phyloP scores from a whole-genome alignment of 2,329 filamentous ascomycete species.

The Penicillium sp. region DNA sequence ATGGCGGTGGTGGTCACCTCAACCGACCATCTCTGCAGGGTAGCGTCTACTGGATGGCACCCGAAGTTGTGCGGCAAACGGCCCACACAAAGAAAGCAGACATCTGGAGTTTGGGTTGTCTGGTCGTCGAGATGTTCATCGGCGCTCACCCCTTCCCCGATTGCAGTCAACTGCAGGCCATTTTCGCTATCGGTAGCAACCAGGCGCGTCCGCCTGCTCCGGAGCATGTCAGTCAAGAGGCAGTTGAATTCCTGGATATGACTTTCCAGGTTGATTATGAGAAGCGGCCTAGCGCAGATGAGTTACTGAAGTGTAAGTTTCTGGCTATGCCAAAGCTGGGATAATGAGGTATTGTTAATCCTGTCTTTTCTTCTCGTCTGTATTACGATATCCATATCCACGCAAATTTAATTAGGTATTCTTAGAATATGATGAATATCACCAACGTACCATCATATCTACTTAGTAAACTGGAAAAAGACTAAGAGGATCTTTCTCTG shows the following conservation, averaged over 20 bases:
- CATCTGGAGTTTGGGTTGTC: conserved; percentile 95
- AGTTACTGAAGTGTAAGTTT: conserved; percentile 82
- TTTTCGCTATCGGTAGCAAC: conserved; percentile 94
- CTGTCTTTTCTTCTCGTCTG: conserved; percentile 5
- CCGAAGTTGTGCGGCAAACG: conserved; percentile 96
- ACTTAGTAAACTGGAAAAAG: background rate
- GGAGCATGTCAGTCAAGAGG: conserved; percentile 80
- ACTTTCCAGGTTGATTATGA: conserved; percentile 97
- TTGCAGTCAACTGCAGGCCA: conserved; percentile 94
- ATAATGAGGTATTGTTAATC: background rate
- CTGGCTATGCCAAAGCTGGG: conserved; percentile 56
- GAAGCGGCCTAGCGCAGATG: conserved; percentile 85
- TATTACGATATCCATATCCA: conserved; percentile 20
- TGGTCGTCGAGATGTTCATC: conserved; percentile 99
- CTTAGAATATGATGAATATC: background rate
- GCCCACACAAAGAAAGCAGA: conserved; percentile 98
- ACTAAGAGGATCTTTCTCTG: background rate
- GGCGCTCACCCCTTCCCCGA: conserved; percentile 95
- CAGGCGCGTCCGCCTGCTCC: conserved; percentile 87
- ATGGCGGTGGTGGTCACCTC: conserved; percentile 41
- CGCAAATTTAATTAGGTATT: conserved; percentile 6
- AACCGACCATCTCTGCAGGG: conserved; percentile 79
- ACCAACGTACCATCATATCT: background rate
- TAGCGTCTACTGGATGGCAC: conserved; percentile 99
- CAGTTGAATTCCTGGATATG: conserved; percentile 76